Evolutionary conservation across 306 rosid species (phyloP).

Genomic region (Pyrus bretschneideri): DNA sequence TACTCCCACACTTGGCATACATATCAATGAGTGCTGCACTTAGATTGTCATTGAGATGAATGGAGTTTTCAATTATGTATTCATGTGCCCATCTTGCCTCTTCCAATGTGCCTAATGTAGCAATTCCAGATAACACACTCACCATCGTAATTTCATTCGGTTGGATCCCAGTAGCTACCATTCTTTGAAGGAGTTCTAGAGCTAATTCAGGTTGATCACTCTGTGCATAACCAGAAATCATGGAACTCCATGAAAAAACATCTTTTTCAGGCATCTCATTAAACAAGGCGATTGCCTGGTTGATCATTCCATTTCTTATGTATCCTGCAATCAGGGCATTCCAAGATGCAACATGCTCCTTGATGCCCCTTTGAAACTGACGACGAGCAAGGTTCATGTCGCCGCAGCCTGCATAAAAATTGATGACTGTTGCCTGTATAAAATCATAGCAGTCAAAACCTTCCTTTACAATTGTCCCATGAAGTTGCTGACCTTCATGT

Average conservation of each 20-base stretch:
- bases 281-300: constrained; percentile 50
- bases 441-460: constrained; percentile 67
- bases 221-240: constrained; percentile 83
- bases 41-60: constrained; percentile 71
- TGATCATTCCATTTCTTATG: constrained; percentile 51
- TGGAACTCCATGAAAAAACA: constrained; percentile 77
- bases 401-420: constrained; percentile 74
- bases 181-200: constrained; percentile 60
- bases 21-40: constrained; percentile 72
- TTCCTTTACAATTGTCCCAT: constrained; percentile 51
- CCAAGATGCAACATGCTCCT: constrained; percentile 70
- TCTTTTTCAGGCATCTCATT: constrained; percentile 70
- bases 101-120: constrained; percentile 54
- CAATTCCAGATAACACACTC: constrained; percentile 77
- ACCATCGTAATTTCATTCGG: constrained; percentile 93
- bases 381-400: constrained; percentile 44
- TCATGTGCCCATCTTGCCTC: constrained; percentile 79
- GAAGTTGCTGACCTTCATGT: constrained; percentile 60
- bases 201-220: constrained; percentile 62
- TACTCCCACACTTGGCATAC: constrained; percentile 92
- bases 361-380: constrained; percentile 59
- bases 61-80: constrained; percentile 38
- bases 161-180: constrained; percentile 51
- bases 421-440: constrained; percentile 67
- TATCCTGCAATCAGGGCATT: constrained; percentile 74